Percentiles rank a stretch among this genome's conserved stretches.
phyloP scores from a whole-genome alignment of 2,329 filamentous ascomycete genomes.

The Phyllosticta capitalensis region DNA sequence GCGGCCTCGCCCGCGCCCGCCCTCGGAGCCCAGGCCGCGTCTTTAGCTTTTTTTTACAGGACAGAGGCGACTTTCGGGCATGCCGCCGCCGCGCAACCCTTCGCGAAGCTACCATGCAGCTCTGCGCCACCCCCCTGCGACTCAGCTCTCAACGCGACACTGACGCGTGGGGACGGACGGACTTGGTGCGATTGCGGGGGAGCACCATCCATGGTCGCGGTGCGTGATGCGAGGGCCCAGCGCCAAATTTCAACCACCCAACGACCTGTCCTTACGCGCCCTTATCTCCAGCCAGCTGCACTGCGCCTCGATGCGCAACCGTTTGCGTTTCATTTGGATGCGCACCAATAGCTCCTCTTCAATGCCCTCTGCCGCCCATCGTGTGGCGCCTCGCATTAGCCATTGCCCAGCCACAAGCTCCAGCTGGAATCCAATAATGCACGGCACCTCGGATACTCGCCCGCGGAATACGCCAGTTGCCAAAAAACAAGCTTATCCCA shows the following conservation, averaged over 20 bases:
- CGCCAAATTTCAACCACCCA: too few relatives aligned
- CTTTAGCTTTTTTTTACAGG: not conserved
- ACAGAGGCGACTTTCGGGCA: not conserved
- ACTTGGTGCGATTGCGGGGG: not conserved
- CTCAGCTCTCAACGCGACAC: not conserved
- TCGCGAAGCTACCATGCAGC: not conserved
- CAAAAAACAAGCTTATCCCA: not conserved
- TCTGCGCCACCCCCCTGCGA: too few relatives aligned
- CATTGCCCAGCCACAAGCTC: not conserved
- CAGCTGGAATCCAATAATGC: not conserved
- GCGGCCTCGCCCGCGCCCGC: too few relatives aligned
- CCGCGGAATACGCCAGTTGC: too few relatives aligned
- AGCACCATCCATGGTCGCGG: not conserved
- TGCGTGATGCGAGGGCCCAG: too few relatives aligned
- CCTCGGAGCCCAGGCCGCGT: not conserved
- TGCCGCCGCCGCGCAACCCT: not conserved
- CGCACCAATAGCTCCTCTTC: not conserved
- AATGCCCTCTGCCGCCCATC: not conserved
- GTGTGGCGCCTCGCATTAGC: not conserved
- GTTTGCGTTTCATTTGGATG: not conserved
- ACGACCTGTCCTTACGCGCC: not conserved
- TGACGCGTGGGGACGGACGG: not conserved
- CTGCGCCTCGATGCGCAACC: not conserved
- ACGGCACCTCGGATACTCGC: too few relatives aligned
- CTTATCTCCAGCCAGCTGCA: too few relatives aligned